Base-by-base conservation (phyloP, 148 eudicot species). In the Vaccinium macrocarpon region DNA sequence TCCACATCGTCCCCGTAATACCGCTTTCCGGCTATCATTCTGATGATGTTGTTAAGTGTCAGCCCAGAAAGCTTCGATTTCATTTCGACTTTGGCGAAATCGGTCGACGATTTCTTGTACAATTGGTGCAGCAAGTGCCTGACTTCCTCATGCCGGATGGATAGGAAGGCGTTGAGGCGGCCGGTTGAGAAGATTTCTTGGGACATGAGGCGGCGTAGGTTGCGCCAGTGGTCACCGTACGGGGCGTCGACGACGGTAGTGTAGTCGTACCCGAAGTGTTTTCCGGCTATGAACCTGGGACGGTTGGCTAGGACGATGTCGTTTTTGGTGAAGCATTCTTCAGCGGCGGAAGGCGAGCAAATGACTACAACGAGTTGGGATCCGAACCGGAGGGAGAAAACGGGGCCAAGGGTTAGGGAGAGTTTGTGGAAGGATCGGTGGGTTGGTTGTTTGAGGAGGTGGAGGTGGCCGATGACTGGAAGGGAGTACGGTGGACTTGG, bases 141-240 rank as follows among this genome's bases (percentile, higher is more conserved):
- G n/a, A 74, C 51, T 42, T 74, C 78, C 23, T 74, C 78, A 14
- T 32, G 6, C 42, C 76, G 32, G 18, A 71, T 71, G 46, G 55
- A 38, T 2, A 46, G 21, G 53, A 19, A 75, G 8, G 32, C 6
- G 0, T 25, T 52, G 32, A 76, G 78, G 18, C 79, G 79, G 32
- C 9, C 23, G 56, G 79, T 21, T 12, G 78, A 75, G 53, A 75
- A 75, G 78, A 48, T 75, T 35, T 42, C 76, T 1, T 18, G 79
- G 49, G 79, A 48, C 53, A 21, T 75, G 79, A 75, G 79, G 79
- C 79, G 52, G 53, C 79, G 79, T 14, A 75, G 79, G 55, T 48
- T 48, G 27, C 79, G 79, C 53, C 79, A 75, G 76, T 72, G 48
- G 11, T 72, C 76, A 10, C 76, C 76, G 11, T 72, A 72, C 3